These are phyloP conservation scores for Ceratocystis smalleyi DNA, from an alignment of 2,329 filamentous ascomycete species.

Conservation along the genomic window DNA sequence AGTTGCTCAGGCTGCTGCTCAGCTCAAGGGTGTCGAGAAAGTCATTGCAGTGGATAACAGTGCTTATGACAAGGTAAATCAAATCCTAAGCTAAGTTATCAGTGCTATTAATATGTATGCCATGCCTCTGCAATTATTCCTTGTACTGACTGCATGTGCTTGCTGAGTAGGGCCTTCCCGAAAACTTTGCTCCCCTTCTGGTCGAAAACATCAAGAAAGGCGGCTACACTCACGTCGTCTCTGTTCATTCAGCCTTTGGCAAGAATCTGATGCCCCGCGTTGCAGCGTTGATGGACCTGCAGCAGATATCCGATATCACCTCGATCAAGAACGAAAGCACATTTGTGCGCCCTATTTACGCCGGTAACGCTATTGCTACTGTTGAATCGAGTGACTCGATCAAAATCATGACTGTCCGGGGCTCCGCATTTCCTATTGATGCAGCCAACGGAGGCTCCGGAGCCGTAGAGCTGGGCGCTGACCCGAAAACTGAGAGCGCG, in stretches of 20 bases:
- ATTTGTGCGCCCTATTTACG: constrained; percentile 93
- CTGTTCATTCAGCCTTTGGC: constrained; percentile 85
- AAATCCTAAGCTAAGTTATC: neutral
- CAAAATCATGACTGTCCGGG: constrained; percentile 84
- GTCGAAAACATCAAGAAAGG: constrained; percentile 96
- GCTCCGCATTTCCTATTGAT: constrained; percentile 73
- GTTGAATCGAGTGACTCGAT: constrained; percentile 75
- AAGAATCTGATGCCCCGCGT: constrained; percentile 89
- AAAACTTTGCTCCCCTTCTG: constrained; percentile 85
- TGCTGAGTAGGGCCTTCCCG: constrained; percentile 55
- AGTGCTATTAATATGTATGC: neutral
- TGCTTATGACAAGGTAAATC: constrained; percentile 75
- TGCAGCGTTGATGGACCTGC: constrained; percentile 76
- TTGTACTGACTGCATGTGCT: constrained; percentile 1
- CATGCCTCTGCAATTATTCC: neutral
- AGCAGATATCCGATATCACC: constrained; percentile 88
- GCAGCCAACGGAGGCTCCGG: constrained; percentile 58
- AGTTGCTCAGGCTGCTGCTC: constrained; percentile 70
- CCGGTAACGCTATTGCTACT: constrained; percentile 90
- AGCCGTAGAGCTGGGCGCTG: constrained; percentile 61
- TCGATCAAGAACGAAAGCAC: constrained; percentile 77
- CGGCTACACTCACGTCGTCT: constrained; percentile 81
- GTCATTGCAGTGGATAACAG: constrained; percentile 75
- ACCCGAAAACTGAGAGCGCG: constrained; percentile 58
- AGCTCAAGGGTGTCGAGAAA: constrained; percentile 82